Percentiles rank a stretch among this genome's conserved stretches.
Evolutionary conservation across 108 stramenopile species (phyloP).

Genomic region (Nitzschia putrida): DNA sequence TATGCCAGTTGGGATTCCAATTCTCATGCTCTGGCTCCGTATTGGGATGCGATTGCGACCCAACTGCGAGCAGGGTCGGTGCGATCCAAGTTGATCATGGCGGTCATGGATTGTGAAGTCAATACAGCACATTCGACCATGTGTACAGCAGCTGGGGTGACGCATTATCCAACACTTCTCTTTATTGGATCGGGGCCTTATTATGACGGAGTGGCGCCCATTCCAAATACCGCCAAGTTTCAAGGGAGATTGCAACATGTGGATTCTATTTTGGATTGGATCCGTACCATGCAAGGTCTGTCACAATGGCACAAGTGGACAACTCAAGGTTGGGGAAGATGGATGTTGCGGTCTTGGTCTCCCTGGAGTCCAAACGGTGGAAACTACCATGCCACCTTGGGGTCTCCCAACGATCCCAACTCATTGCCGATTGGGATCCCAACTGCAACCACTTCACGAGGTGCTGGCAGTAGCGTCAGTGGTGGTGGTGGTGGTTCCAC

Average conservation of each 20-base stretch:
- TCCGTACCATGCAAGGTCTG: slow-evolving; percentile 68
- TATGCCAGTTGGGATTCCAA: slow-evolving; percentile 77
- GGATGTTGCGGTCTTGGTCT: not conserved
- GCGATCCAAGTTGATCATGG: slow-evolving; percentile 63
- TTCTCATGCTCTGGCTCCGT: slow-evolving; percentile 69
- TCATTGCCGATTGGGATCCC: slow-evolving; percentile 51
- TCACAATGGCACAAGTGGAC: slow-evolving; percentile 67
- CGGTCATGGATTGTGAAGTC: slow-evolving; percentile 78
- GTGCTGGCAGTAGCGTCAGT: not conserved
- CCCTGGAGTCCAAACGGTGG: no score
- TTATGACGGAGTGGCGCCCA: slow-evolving; percentile 59
- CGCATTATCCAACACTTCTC: slow-evolving; percentile 74
- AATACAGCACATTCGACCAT: slow-evolving; percentile 51
- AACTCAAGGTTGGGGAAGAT: slow-evolving; percentile 54
- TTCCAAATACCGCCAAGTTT: slow-evolving; percentile 63
- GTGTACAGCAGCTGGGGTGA: slow-evolving; percentile 52
- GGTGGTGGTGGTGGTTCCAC: not conserved
- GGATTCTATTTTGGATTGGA: slow-evolving; percentile 80
- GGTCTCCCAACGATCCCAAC: not conserved
- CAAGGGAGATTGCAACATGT: slow-evolving; percentile 65
- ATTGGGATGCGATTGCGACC: slow-evolving; percentile 69
- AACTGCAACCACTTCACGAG: no score
- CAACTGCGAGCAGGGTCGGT: slow-evolving; percentile 60
- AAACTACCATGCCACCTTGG: no score
- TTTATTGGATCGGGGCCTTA: slow-evolving; percentile 69